Conservation (phyloP, 208 protist species). For the Leishmania braziliensis region DNA sequence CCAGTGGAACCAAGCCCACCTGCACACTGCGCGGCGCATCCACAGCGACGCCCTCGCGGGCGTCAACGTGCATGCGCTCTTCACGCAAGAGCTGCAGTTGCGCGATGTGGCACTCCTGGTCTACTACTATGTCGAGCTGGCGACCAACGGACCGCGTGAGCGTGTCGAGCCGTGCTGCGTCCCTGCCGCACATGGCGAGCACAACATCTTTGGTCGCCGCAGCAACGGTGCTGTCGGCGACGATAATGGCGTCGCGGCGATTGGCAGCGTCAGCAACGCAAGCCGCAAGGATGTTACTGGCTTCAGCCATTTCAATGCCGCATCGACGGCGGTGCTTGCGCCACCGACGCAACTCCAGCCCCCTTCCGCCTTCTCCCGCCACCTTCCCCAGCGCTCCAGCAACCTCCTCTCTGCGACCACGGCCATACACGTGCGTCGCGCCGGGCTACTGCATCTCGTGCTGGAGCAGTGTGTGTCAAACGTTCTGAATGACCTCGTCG, state of each 20-base stretch:
- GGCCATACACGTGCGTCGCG: slow-evolving; percentile 45
- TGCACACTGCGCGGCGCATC: slow-evolving; percentile 18
- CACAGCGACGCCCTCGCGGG: slow-evolving; percentile 15
- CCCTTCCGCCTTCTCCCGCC: neutral
- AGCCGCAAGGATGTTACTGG: neutral
- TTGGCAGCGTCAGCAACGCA: neutral
- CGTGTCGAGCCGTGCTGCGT: slow-evolving; percentile 28
- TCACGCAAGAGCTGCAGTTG: slow-evolving; percentile 25
- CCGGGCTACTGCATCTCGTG: slow-evolving; percentile 49
- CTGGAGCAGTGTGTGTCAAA: slow-evolving; percentile 69
- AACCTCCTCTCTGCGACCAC: slow-evolving; percentile 13
- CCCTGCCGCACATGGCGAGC: slow-evolving; percentile 26
- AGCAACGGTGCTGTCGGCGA: slow-evolving; percentile 15
- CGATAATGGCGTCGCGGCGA: neutral
- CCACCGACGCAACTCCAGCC: neutral
- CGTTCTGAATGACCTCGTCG: slow-evolving; percentile 56
- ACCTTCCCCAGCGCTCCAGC: slow-evolving; percentile 7
- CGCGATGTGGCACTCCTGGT: slow-evolving; percentile 28
- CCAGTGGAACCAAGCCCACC: slow-evolving; percentile 23
- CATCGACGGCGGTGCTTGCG: neutral
- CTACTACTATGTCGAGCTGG: slow-evolving; percentile 33
- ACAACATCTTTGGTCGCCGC: slow-evolving; percentile 35
- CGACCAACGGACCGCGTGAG: slow-evolving; percentile 23
- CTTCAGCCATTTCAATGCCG: neutral
- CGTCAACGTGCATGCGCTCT: slow-evolving; percentile 10